These are phyloP conservation scores for Cutaneotrichosporon cavernicola DNA, from an alignment of 1,284 basidiomycete species.

Conservation along the genomic window DNA sequence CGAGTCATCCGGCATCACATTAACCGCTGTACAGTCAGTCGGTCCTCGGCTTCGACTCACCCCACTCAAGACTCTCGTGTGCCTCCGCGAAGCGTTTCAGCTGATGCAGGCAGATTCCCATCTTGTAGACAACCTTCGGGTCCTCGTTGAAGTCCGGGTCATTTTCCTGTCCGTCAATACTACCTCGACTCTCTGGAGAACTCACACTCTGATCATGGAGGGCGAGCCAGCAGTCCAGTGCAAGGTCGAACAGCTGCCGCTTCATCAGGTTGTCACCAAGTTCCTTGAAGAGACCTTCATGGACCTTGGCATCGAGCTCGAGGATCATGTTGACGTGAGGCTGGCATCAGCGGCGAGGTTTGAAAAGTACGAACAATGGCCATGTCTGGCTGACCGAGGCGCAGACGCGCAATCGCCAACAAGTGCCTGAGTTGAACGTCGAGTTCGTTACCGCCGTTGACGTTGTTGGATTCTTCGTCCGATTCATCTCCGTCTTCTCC, in stretches of 20 bases:
- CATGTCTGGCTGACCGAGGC: constrained; percentile 74
- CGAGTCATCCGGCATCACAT: constrained; percentile 68
- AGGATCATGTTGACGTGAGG: constrained; percentile 72
- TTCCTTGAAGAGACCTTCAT: constrained; percentile 73
- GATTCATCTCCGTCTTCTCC: constrained; percentile 39
- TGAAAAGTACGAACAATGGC: constrained; percentile 63
- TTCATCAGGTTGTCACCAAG: constrained; percentile 83
- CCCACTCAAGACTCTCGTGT: constrained; percentile 75
- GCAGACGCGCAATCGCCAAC: constrained; percentile 80
- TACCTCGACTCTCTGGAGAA: neutral
- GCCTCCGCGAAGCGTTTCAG: constrained; percentile 71
- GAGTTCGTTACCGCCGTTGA: constrained; percentile 57
- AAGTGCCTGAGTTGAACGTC: constrained; percentile 80
- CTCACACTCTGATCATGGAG: constrained; percentile 62
- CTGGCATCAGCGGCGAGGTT: constrained; percentile 51
- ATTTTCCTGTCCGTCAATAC: neutral
- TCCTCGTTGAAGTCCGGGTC: constrained; percentile 24
- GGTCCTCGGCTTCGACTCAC: constrained; percentile 55
- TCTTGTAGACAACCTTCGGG: constrained; percentile 51
- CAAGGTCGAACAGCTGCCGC: constrained; percentile 67
- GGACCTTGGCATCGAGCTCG: constrained; percentile 68
- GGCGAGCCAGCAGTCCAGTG: constrained; percentile 72
- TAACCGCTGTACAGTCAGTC: constrained; percentile 60
- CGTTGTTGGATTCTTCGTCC: constrained; percentile 53
- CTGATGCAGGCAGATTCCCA: constrained; percentile 72